Base-by-base conservation (phyloP, 2,329 filamentous ascomycete genomes). In the Torrubiella hemipterigena region DNA sequence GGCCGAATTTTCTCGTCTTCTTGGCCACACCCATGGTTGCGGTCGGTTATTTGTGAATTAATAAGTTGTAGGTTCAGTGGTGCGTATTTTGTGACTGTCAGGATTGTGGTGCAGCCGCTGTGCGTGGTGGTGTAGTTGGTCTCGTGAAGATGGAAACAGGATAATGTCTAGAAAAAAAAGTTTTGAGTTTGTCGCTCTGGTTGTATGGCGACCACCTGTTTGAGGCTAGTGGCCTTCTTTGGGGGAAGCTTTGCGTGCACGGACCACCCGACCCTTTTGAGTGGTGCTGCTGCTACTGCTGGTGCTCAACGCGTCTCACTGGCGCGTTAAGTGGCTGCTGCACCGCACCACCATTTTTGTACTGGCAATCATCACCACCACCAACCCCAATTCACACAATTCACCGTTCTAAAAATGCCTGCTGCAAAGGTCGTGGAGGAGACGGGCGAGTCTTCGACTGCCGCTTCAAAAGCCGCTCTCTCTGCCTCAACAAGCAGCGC, bases 1-100 rank as follows among this genome's bases (percentile, higher is more conserved):
- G 63, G 30, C 77, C 89, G 55, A 94, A 96, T 64, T 95, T 95
- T 63, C 87, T 77, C 32, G 84, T 93, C 55, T 78, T 84, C 65
- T 93, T 94, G 40, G 78, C 74, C 44, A 86, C 74, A 59, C 86
- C 87, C 89, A 95, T 95, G 39, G 35, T 43, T 28, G 26, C 37
- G 15, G 17, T 26, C 33, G 7, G 22, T 5, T 16, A 20, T 19
- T 18, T 16, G 12, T 17, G 25, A 12, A 14, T 29, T 23, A 26
- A 42, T 30, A 29, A 35, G 33, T 38, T 34, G 24, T 16, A 19
- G 18, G 10, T 12, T 31, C 15, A 21, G 10, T 16, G 17, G 4
- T 24, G 12, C 22, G 14, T 22, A 24, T 6, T 24, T n/a, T 11
- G 22, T 5, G 5, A 24, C 22, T 7, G 27, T 32, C 29, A 26